phyloP scores from a whole-genome alignment of 2,329 filamentous ascomycete genomes.

The Penicillium sp. region DNA sequence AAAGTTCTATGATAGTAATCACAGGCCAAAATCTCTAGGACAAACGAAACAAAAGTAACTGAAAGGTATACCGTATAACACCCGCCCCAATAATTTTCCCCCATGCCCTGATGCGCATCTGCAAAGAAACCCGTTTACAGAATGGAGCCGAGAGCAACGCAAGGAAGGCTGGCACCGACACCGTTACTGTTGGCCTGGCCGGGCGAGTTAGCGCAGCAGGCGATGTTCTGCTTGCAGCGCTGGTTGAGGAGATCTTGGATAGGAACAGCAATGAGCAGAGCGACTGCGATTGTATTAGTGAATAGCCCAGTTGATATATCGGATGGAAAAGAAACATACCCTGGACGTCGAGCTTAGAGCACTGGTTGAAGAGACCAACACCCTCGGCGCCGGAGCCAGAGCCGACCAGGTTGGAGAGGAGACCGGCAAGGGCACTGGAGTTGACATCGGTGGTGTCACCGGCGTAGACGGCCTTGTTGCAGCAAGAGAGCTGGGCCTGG shows the following conservation, averaged over 20 bases:
- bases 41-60: slow-evolving; percentile 15
- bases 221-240: slow-evolving; percentile 40
- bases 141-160: slow-evolving; percentile 37
- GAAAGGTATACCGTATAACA: slow-evolving; percentile 18
- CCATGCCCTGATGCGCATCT: not conserved
- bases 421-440: slow-evolving; percentile 29
- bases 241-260: slow-evolving; percentile 32
- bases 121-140: slow-evolving; percentile 29
- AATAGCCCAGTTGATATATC: accelerated
- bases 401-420: slow-evolving; percentile 34
- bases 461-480: slow-evolving; percentile 37
- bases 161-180: slow-evolving; percentile 34
- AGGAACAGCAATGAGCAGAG: slow-evolving; percentile 23
- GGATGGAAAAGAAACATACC: slow-evolving; percentile 20
- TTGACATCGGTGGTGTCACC: slow-evolving; percentile 33
- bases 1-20: slow-evolving; percentile 7
- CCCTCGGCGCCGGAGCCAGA: slow-evolving; percentile 31
- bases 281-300: slow-evolving; percentile 12
- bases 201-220: slow-evolving; percentile 35
- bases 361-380: slow-evolving; percentile 39
- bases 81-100: slow-evolving; percentile 11
- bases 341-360: slow-evolving; percentile 36
- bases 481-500: slow-evolving; percentile 39
- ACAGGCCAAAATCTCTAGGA: slow-evolving; percentile 11
- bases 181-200: slow-evolving; percentile 25